Evolutionary conservation across 2,329 filamentous ascomycete genomes (phyloP).

Genomic region (Sphaerulina populicola): DNA sequence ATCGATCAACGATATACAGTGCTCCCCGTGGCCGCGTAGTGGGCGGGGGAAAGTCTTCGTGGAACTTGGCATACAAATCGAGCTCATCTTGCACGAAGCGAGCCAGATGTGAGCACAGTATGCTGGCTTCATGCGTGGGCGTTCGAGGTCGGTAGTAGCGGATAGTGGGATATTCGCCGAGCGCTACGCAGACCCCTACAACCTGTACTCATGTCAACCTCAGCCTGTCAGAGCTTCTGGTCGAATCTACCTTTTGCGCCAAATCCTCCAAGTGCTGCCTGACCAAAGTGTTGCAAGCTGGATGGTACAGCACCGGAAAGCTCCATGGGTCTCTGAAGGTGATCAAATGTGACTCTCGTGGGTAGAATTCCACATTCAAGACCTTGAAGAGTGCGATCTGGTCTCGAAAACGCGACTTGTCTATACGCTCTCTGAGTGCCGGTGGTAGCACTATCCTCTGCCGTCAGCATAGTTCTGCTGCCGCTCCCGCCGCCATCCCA

Average conservation of each 20-base stretch:
- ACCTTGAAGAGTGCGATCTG: conserved; percentile 74
- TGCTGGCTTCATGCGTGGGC: conserved; percentile 74
- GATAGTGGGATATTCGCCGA: conserved; percentile 91
- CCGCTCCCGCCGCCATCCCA: neutral
- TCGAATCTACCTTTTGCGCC: conserved; percentile 65
- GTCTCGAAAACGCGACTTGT: conserved; percentile 61
- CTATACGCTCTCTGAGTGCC: conserved; percentile 62
- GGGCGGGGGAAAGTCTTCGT: conserved; percentile 75
- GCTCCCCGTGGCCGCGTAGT: conserved; percentile 69
- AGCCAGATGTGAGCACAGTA: conserved; percentile 79
- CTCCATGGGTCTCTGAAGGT: conserved; percentile 94
- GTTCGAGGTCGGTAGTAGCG: conserved; percentile 76
- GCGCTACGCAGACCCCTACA: conserved; percentile 74
- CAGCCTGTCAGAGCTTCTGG: no score
- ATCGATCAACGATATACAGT: conserved; percentile 79
- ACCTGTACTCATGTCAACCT: conserved; percentile 46
- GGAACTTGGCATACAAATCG: conserved; percentile 77
- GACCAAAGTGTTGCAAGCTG: conserved; percentile 76
- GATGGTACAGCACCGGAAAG: conserved; percentile 87
- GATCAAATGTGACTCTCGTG: conserved; percentile 81
- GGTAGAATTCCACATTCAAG: conserved; percentile 79
- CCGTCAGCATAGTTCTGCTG: conserved; percentile 6
- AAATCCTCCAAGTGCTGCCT: conserved; percentile 73
- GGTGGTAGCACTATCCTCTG: conserved; percentile 54
- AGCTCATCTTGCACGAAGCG: conserved; percentile 86